A percentile compares a stretch with the other conserved stretches of the same genome.
phyloP scores from a whole-genome alignment of 148 eudicot species.

The Euryodendron excelsum region DNA sequence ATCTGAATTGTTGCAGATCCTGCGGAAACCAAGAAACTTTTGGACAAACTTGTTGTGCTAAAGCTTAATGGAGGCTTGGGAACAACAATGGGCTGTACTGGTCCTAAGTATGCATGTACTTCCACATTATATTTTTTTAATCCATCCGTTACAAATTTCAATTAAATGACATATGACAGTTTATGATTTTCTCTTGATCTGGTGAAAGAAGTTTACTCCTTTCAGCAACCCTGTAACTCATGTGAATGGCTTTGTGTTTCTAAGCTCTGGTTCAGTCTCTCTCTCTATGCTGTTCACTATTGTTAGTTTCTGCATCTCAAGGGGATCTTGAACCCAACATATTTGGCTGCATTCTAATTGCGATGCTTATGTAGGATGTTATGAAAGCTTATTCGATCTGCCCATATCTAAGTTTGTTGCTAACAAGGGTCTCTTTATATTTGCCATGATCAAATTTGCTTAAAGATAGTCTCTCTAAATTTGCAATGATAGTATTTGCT shows the following conservation, averaged over 20 bases:
- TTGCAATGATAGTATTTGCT: not conserved
- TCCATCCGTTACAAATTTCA: no score
- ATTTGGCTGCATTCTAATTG: not conserved
- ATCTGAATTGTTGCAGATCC: slow-evolving; percentile 50
- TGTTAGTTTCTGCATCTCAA: not conserved
- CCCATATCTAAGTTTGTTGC: not conserved
- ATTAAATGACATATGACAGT: no score
- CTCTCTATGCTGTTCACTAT: not conserved
- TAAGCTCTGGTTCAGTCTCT: not conserved
- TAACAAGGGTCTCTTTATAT: not conserved
- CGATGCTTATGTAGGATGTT: not conserved
- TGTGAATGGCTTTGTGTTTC: not conserved
- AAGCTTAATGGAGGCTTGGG: slow-evolving; percentile 99
- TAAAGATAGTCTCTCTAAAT: not conserved
- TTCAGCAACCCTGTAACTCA: not conserved
- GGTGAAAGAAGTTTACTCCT: not conserved
- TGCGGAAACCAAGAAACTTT: slow-evolving; percentile 56
- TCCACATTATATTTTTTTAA: not conserved
- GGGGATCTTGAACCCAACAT: not conserved
- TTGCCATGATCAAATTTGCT: not conserved
- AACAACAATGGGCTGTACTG: slow-evolving; percentile 99
- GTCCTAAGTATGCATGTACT: slow-evolving; percentile 74
- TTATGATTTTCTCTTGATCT: not conserved
- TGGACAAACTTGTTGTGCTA: slow-evolving; percentile 95
- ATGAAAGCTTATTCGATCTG: not conserved